Base-by-base conservation (phyloP, 2,329 filamentous ascomycete species). In the Botryotinia globosa region DNA sequence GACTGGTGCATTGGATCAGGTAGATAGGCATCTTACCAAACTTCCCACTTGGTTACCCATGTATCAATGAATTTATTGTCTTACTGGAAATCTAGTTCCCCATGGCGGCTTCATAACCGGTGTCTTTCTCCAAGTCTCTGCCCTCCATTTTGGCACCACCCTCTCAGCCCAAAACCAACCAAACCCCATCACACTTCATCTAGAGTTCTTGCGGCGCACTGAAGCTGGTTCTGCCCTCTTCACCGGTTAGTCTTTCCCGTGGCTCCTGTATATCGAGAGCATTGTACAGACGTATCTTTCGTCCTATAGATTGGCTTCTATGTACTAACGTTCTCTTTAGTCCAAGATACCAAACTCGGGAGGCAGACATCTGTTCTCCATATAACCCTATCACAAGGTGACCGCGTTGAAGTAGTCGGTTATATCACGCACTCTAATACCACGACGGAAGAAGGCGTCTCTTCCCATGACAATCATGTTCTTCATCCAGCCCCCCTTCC, bases 71-170 rank as follows among this genome's bases (percentile, higher is more conserved):
- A 59, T 73, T 25, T 67, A 37, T 20, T 29, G 20, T 45, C 48
- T 71, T 34, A 51, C 48, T 71, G 70, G 61, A 32, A 25, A 45
- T 63, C 51, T 78, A 90, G 91, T 93, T 20, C 90, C 91, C 9
- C 90, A 93, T 80, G 91, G 91, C 69, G 91, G 91, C 73, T 91
- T 90, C 77, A 87, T 92, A 25, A 90, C 90, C 16, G 85, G 89
- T 0, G 84, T 87, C 66, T 85, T 93, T 74, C 85, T 91, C 74
- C 84, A 85, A 71, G 87, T 89, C 29, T 88, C 88, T 37, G 81
- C 83, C 16, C 84, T 83, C 3, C 90, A 92, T 80, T 90, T 91
- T 82, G 81, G 76, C 39, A 87, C 85, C 10, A 87, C 89, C 9
- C 86, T 90, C 32, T 82, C 84, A 74, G 83, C 85, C 68, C 87